These are phyloP conservation scores for Septoria linicola DNA, from an alignment of 2,329 filamentous ascomycete genomes.

Conservation along the genomic window DNA sequence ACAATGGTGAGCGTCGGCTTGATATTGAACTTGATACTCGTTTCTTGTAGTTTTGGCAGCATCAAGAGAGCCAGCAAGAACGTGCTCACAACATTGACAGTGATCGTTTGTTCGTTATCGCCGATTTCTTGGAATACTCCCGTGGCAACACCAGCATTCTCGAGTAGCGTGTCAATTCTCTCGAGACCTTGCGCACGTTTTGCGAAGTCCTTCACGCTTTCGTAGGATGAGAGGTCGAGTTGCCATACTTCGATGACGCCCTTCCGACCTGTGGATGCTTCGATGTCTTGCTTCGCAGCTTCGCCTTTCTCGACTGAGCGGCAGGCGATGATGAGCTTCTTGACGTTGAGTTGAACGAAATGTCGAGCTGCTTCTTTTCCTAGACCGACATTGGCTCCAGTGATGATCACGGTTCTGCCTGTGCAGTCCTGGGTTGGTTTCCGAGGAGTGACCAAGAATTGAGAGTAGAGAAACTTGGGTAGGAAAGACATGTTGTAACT, in stretches of 20 bases:
- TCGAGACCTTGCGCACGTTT: conserved; percentile 33
- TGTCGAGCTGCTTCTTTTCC: conserved; percentile 49
- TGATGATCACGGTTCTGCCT: conserved; percentile 46
- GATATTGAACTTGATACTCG: conserved; percentile 35
- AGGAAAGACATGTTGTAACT: conserved; percentile 23
- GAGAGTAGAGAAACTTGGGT: conserved; percentile 41
- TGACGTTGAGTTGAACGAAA: conserved; percentile 42
- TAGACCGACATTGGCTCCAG: conserved; percentile 50
- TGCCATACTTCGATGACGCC: conserved; percentile 48
- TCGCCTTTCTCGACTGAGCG: conserved; percentile 47
- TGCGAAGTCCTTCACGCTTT: conserved; percentile 41
- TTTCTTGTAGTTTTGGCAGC: conserved; percentile 53
- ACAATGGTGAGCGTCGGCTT: conserved; percentile 43
- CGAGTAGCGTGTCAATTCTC: conserved; percentile 40
- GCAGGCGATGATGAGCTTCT: conserved; percentile 48
- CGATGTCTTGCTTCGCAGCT: conserved; percentile 44
- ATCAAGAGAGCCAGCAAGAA: conserved; percentile 53
- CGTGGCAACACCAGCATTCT: conserved; percentile 46
- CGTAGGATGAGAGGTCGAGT: conserved; percentile 45
- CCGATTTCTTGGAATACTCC: conserved; percentile 39
- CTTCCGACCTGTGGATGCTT: conserved; percentile 34
- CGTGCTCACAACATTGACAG: conserved; percentile 55
- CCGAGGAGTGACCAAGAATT: conserved; percentile 43
- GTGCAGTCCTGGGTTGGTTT: conserved; percentile 31
- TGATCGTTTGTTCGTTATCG: conserved; percentile 51